Evolutionary conservation across 768 basidiomycete species (phyloP), one percentile per base, ranked within the genome.

Genomic region (Scleroderma citrinum): DNA sequence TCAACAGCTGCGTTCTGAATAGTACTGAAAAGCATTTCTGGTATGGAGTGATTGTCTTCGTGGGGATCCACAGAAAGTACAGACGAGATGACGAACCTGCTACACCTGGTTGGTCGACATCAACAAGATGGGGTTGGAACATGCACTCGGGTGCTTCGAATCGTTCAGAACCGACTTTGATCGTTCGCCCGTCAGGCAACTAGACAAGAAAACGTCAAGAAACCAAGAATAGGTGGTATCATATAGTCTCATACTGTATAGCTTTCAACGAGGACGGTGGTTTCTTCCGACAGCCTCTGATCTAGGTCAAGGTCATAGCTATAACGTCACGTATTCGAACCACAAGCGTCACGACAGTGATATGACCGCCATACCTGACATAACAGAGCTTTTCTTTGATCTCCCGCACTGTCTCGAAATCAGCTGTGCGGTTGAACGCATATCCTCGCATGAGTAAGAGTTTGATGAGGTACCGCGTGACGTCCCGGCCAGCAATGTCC

Each of bases 371-470:
- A 44, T 55, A 93, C 91, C 89, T 95, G 61, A 96, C 89, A 63
- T 98, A 99, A 71, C 96, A 99, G 39, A 98, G 69, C 67, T 94
- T 96, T 76, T 99, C 96, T 71, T 99, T 99, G 72, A 99, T 98
- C 67, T 96, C 92, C 29, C 95, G 74, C 19, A 99, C 96, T 2
- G 96, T 99, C 74, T 99, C 96, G 60, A 99, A 99, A 71, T 99
- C 96, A 23, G 96, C 96, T 3, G 96, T 99, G 35, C 96, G 83
- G 71, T 99, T 98, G 79, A 99, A 98, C 1, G 96, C 96, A 67
- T 99, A 98, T n/a, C 96, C 96, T n/a, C 95, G 84, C 94, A 97
- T 97, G 58, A 98, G 81, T 30, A 99, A 76, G n/a, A 99, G 78
- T 71, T 98, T 99, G 80, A 99, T 99, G 69, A 99, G 75, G 70